Percentiles rank a stretch among this genome's conserved stretches.
These are phyloP conservation scores for Penicillium antarcticum DNA, from an alignment of 495 filamentous ascomycete genomes.

Conservation along the genomic window DNA sequence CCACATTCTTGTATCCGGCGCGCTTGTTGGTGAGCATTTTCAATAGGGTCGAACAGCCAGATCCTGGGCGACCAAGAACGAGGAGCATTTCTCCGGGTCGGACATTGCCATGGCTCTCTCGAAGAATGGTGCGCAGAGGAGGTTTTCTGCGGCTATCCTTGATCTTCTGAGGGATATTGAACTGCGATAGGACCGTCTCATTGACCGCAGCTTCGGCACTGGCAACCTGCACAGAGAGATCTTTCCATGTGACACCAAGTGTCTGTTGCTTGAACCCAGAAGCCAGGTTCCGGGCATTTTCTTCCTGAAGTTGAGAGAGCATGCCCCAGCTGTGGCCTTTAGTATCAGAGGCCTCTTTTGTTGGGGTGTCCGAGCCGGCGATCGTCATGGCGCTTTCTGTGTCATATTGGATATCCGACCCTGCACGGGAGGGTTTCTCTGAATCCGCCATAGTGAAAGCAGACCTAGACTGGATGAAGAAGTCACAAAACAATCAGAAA, in stretches of 20 bases:
- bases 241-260: slow-evolving; percentile 56
- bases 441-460: slow-evolving; percentile 24
- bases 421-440: slow-evolving; percentile 8
- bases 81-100: slow-evolving; percentile 51
- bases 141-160: slow-evolving; percentile 35
- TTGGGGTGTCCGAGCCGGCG: slow-evolving; percentile 21
- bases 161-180: slow-evolving; percentile 48
- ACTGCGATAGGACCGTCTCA: slow-evolving; percentile 52
- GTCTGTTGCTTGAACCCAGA: slow-evolving; percentile 45
- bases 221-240: slow-evolving; percentile 42
- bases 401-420: slow-evolving; percentile 19
- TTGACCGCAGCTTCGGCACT: slow-evolving; percentile 45
- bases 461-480: no score
- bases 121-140: slow-evolving; percentile 35
- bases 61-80: slow-evolving; percentile 44
- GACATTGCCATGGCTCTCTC: slow-evolving; percentile 47
- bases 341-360: slow-evolving; percentile 8
- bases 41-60: slow-evolving; percentile 47
- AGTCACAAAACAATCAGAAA: no score
- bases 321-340: slow-evolving; percentile 43
- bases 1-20: slow-evolving; percentile 50
- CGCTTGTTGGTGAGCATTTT: slow-evolving; percentile 65
- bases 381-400: slow-evolving; percentile 32
- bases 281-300: slow-evolving; percentile 41
- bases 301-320: slow-evolving; percentile 41